A percentile compares a stretch with the other conserved stretches of the same genome.
Evolutionary conservation across 2,329 filamentous ascomycete species (phyloP).

Genomic region (Hypoxylon sp.): DNA sequence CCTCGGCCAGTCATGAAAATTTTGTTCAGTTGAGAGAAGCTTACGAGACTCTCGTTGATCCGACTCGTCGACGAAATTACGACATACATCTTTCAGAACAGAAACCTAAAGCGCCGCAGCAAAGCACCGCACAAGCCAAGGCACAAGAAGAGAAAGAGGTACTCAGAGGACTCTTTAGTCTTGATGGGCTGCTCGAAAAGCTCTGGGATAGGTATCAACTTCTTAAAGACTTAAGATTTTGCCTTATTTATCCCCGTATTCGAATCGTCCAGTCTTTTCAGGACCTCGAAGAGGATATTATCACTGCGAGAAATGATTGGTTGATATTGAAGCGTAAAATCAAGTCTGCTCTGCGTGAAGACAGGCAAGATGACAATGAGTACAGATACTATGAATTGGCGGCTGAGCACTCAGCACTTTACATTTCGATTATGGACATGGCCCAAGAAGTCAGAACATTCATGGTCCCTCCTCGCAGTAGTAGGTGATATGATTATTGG

Average conservation of each 20-base stretch:
- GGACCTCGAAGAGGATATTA: neutral
- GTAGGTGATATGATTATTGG: too few species aligned
- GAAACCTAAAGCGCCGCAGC: neutral
- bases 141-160: too few species aligned
- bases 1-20: constrained; percentile 6
- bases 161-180: neutral
- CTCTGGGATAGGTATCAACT: neutral
- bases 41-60: constrained; percentile 18
- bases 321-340: neutral
- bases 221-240: neutral
- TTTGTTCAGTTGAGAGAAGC: constrained; percentile 18
- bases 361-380: neutral
- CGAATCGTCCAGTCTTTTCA: neutral
- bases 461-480: neutral
- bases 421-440: neutral
- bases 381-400: neutral
- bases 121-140: neutral
- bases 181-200: neutral
- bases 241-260: neutral
- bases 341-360: neutral
- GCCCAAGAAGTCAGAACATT: neutral
- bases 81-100: neutral
- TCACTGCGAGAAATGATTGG: neutral
- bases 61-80: neutral
- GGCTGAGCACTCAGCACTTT: neutral